Conservation (phyloP, 176 grass and related monocot genomes). For the Eleusine coracana region DNA sequence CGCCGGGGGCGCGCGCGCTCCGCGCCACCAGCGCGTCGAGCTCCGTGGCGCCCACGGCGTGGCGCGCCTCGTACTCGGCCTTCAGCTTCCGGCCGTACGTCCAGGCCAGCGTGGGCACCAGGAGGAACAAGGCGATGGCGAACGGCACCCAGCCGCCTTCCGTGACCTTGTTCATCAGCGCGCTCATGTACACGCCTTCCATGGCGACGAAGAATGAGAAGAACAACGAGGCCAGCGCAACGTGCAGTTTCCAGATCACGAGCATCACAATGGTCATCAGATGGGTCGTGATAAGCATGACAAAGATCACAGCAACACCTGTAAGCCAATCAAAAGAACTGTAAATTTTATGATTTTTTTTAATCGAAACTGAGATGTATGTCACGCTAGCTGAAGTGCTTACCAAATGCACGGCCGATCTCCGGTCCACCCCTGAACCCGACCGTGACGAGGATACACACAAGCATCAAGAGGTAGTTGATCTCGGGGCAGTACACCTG, state of each 20-base stretch:
- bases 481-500: slow-evolving; percentile 63
- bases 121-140: slow-evolving; percentile 52
- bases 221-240: neutral
- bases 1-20: slow-evolving; percentile 21
- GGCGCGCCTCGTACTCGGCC: slow-evolving; percentile 45
- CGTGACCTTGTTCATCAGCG: slow-evolving; percentile 53
- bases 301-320: slow-evolving; percentile 63
- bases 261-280: slow-evolving; percentile 60
- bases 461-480: slow-evolving; percentile 62
- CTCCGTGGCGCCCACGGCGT: slow-evolving; percentile 23
- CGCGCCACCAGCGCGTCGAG: slow-evolving; percentile 13
- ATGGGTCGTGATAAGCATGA: slow-evolving; percentile 61
- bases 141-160: slow-evolving; percentile 72
- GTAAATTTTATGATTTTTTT: neutral
- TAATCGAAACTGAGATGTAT: neutral
- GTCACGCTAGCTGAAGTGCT: neutral
- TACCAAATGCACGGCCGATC: slow-evolving; percentile 65
- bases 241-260: slow-evolving; percentile 46
- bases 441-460: slow-evolving; percentile 53
- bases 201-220: slow-evolving; percentile 24
- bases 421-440: slow-evolving; percentile 55
- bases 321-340: neutral
- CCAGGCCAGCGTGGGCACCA: slow-evolving; percentile 57
- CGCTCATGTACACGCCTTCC: slow-evolving; percentile 55
- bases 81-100: slow-evolving; percentile 61